Percentiles rank a stretch among this genome's conserved stretches.
These are phyloP conservation scores for Baorangia bicolor DNA, from an alignment of 768 basidiomycete genomes.

Conservation along the genomic window DNA sequence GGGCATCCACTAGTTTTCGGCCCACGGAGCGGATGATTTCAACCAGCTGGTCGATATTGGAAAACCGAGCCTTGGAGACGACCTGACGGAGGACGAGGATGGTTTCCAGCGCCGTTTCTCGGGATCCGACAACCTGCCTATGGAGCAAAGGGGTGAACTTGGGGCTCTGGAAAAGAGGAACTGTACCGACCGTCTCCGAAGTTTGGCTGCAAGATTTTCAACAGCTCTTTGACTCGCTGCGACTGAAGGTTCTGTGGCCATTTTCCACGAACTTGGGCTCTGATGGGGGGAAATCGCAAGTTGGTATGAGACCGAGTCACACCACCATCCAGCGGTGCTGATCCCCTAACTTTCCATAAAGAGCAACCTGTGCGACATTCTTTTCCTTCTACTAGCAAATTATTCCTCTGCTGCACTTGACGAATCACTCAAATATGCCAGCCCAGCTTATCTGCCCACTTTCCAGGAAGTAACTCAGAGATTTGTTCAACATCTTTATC, in stretches of 20 bases:
- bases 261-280: conserved; percentile 17
- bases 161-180: conserved; percentile 36
- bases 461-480: conserved; percentile 83
- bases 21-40: conserved; percentile 79
- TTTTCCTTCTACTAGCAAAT: not conserved
- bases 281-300: not conserved
- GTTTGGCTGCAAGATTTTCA: conserved; percentile 65
- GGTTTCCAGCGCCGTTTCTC: conserved; percentile 86
- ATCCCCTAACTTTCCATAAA: conserved; percentile 18
- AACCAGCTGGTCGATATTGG: conserved; percentile 82
- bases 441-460: conserved; percentile 92
- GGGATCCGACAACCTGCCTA: conserved; percentile 91
- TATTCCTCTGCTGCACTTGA: not conserved
- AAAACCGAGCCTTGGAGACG: conserved; percentile 82
- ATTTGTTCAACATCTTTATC: conserved; percentile 99
- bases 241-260: conserved; percentile 42
- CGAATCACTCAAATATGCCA: conserved; percentile 67
- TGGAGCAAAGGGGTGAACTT: conserved; percentile 1
- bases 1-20: conserved; percentile 78
- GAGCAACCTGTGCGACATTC: not conserved
- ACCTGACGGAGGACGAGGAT: conserved; percentile 86
- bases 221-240: conserved; percentile 56
- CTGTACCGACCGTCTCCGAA: conserved; percentile 65
- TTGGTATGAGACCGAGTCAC: conserved; percentile 18
- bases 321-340: not conserved